phyloP scores from a whole-genome alignment of 306 rosid species.

The Sechiopsis laciniata region DNA sequence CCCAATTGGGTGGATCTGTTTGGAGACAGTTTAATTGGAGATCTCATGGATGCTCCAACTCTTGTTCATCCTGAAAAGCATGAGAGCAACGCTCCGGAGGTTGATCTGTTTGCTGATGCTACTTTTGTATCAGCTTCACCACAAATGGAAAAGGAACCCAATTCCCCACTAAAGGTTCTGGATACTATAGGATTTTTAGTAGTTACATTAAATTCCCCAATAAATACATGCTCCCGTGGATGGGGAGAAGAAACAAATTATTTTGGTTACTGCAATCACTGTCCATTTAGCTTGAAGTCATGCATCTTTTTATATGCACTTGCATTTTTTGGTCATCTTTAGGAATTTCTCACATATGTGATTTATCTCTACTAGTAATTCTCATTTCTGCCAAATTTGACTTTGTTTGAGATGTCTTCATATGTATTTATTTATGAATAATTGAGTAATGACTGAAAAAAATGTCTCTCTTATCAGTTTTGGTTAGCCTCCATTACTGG shows the following conservation, averaged over 20 bases:
- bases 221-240: slow-evolving; percentile 1
- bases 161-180: slow-evolving; percentile 58
- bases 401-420: not conserved
- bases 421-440: not conserved
- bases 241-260: not conserved
- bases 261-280: slow-evolving; percentile 2
- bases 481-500: slow-evolving; percentile 1
- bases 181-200: not conserved
- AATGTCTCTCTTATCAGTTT: not conserved
- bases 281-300: not conserved
- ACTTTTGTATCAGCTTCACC: slow-evolving; percentile 69
- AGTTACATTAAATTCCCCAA: not conserved
- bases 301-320: not conserved
- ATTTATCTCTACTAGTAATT: not conserved
- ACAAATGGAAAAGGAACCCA: slow-evolving; percentile 46
- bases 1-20: slow-evolving; percentile 72
- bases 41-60: slow-evolving; percentile 78
- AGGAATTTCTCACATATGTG: not conserved
- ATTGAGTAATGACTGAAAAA: not conserved
- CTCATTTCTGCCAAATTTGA: not conserved
- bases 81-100: slow-evolving; percentile 45
- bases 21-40: slow-evolving; percentile 73
- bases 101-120: slow-evolving; percentile 94
- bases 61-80: slow-evolving; percentile 54
- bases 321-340: not conserved